Evolutionary conservation across 352 stramenopile genomes (phyloP).

Genomic region (Peronospora farinosa): DNA sequence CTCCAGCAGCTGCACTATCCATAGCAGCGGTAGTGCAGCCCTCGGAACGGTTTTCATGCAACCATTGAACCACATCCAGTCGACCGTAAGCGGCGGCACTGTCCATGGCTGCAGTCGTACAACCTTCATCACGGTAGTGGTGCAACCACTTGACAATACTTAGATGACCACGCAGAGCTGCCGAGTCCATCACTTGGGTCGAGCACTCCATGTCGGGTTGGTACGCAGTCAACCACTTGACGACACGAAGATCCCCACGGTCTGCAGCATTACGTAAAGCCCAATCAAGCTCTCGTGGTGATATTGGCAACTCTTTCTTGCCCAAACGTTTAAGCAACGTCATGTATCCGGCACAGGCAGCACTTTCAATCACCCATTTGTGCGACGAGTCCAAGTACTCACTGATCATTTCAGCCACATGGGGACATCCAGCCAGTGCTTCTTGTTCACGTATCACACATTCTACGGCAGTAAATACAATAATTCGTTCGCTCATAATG

Average conservation of each 20-base stretch:
- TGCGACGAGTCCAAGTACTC: slow-evolving; percentile 51
- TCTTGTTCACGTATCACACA: slow-evolving; percentile 44
- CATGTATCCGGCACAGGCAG: slow-evolving; percentile 46
- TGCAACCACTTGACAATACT: slow-evolving; percentile 70
- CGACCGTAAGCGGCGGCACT: slow-evolving; percentile 64
- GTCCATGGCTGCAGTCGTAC: slow-evolving; percentile 73
- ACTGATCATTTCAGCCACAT: slow-evolving; percentile 41
- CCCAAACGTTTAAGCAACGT: slow-evolving; percentile 49
- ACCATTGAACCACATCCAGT: slow-evolving; percentile 63
- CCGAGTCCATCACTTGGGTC: slow-evolving; percentile 76
- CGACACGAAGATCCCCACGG: slow-evolving; percentile 49
- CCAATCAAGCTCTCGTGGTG: slow-evolving; percentile 55
- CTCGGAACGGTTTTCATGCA: slow-evolving; percentile 55
- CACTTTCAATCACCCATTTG: slow-evolving; percentile 52
- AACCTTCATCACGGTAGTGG: slow-evolving; percentile 55
- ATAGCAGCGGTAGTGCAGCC: slow-evolving; percentile 69
- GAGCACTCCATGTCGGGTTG: slow-evolving; percentile 47
- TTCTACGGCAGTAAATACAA: slow-evolving; percentile 33
- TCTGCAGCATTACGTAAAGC: slow-evolving; percentile 62
- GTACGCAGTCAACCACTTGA: slow-evolving; percentile 63
- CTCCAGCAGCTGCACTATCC: slow-evolving; percentile 60
- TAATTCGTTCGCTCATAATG: slow-evolving; percentile 16
- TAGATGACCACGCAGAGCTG: slow-evolving; percentile 60
- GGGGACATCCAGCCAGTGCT: slow-evolving; percentile 37
- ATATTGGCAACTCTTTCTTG: slow-evolving; percentile 30